phyloP scores from a whole-genome alignment of 805 yeast genomes.

The Nakazawaea wickerhamii region DNA sequence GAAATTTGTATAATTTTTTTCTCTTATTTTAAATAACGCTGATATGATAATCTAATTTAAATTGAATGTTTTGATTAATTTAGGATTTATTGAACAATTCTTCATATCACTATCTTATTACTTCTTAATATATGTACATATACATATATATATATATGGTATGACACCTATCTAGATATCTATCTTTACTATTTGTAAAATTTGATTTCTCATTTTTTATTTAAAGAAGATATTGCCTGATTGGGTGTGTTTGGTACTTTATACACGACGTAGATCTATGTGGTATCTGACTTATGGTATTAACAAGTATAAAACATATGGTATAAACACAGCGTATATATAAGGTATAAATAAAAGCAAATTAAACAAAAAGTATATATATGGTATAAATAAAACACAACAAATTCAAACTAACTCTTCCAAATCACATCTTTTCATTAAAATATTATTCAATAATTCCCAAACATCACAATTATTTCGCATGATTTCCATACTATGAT shows the following conservation, averaged over 20 bases:
- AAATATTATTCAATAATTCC: conserved; percentile 23
- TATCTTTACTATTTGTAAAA: neutral
- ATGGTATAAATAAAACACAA: neutral
- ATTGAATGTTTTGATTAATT: no score
- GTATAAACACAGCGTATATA: neutral
- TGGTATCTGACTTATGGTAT: no score
- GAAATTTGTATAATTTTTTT: neutral
- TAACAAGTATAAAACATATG: no score
- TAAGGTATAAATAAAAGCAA: neutral
- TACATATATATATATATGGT: neutral
- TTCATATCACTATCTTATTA: neutral
- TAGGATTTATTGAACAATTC: no score
- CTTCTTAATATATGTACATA: no score
- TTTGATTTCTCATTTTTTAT: neutral
- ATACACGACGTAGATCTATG: no score
- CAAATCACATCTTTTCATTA: conserved; percentile 23
- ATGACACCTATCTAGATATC: conserved; percentile 1
- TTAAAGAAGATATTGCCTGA: conserved; percentile 5
- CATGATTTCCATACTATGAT: conserved; percentile 22
- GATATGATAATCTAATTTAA: no score
- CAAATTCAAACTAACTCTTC: conserved; percentile 14
- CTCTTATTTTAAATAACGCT: neutral
- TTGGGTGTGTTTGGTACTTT: no score
- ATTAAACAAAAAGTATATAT: neutral
- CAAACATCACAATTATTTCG: conserved; percentile 16